Conservation (phyloP, 257 asterid species). For the Buddleja alternifolia region DNA sequence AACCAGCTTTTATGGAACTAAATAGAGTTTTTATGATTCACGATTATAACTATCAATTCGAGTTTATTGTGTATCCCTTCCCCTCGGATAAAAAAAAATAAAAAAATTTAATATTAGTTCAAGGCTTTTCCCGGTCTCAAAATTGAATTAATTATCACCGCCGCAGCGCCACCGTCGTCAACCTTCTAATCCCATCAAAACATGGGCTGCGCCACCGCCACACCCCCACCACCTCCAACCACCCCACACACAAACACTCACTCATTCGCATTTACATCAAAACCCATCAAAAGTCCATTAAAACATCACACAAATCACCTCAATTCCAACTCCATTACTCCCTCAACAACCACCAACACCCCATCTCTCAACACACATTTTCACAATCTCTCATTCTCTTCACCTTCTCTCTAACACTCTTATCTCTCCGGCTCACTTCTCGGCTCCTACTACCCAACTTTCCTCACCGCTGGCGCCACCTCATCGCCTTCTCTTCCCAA, state of each 20-base stretch:
- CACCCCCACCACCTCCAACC: neutral
- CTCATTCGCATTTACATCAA: neutral
- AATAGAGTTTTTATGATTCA: too few relatives aligned
- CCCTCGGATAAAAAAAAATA: too few relatives aligned
- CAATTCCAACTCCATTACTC: slow-evolving; percentile 27
- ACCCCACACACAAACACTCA: neutral
- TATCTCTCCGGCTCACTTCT: slow-evolving; percentile 36
- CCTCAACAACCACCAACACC: neutral
- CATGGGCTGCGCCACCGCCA: slow-evolving; percentile 18
- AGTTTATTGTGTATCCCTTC: too few relatives aligned
- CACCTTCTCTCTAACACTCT: slow-evolving; percentile 32
- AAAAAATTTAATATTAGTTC: too few relatives aligned
- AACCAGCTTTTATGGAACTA: too few relatives aligned
- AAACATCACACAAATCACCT: neutral
- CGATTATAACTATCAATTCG: too few relatives aligned
- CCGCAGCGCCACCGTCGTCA: too few relatives aligned
- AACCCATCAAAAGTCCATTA: neutral
- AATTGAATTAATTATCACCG: too few relatives aligned
- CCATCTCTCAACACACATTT: neutral
- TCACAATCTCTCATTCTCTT: slow-evolving; percentile 31
- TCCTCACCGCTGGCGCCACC: slow-evolving; percentile 37
- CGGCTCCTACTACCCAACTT: slow-evolving; percentile 36
- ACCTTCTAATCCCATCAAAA: too few relatives aligned
- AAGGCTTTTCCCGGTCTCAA: too few relatives aligned
- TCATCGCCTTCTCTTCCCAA: slow-evolving; percentile 34